Percentiles rank a stretch among this genome's conserved stretches.
These are phyloP conservation scores for Leptomonas seymouri DNA, from an alignment of 208 protist genomes.

Conservation along the genomic window DNA sequence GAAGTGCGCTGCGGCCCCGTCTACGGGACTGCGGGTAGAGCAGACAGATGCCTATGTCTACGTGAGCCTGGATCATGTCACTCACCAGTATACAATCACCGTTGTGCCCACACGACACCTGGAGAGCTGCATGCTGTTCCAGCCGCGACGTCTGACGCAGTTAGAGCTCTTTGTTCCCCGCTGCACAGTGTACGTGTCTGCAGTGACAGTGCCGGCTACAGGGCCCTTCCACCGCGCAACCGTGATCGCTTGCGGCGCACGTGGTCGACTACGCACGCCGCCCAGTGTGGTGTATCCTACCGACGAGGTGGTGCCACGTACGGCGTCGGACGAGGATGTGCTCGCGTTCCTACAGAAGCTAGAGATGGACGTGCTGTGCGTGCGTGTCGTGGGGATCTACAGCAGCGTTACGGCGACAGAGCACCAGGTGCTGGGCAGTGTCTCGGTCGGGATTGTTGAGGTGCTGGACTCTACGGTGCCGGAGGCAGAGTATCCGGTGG, in stretches of 20 bases:
- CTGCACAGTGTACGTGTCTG: conserved; percentile 31
- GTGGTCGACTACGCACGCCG: conserved; percentile 19
- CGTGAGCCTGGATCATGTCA: conserved; percentile 21
- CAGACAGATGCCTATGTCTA: conserved; percentile 33
- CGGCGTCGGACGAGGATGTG: conserved; percentile 23
- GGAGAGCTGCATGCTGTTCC: conserved; percentile 30
- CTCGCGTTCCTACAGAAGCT: conserved; percentile 19
- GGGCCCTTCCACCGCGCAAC: conserved; percentile 13
- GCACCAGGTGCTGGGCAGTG: conserved; percentile 45
- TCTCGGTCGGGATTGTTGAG: conserved; percentile 46
- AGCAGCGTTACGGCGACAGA: conserved; percentile 47
- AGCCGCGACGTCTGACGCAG: conserved; percentile 31
- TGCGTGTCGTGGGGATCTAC: conserved; percentile 55
- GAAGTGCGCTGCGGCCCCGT: conserved; percentile 19
- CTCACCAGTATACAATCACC: conserved; percentile 31
- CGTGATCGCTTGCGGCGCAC: conserved; percentile 20
- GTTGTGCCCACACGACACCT: conserved; percentile 33
- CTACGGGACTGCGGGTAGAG: conserved; percentile 18
- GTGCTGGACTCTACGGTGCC: conserved; percentile 62
- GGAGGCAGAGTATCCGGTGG: conserved; percentile 24
- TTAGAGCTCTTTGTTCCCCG: conserved; percentile 30
- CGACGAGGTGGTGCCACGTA: conserved; percentile 3
- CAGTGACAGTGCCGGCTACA: conserved; percentile 20
- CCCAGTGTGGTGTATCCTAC: not conserved
- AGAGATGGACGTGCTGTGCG: conserved; percentile 64